A percentile compares a stretch with the other conserved stretches of the same genome.
phyloP scores from a whole-genome alignment of 1,284 basidiomycete genomes.

The Termitomyces sp. region DNA sequence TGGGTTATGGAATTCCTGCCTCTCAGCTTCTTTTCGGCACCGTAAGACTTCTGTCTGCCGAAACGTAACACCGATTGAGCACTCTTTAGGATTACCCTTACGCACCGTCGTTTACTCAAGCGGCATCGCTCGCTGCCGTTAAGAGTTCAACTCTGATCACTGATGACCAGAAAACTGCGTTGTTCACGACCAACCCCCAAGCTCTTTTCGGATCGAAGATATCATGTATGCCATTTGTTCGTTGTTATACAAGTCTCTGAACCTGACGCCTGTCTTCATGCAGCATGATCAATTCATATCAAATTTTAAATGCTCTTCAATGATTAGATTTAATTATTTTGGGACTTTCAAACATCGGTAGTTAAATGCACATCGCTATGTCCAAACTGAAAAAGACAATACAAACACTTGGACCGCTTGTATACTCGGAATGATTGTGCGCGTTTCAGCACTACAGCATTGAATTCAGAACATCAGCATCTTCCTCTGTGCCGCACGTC shows the following conservation, averaged over 20 bases:
- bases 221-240: conserved; percentile 1
- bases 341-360: background rate
- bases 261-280: background rate
- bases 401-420: background rate
- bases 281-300: background rate
- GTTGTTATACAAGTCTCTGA: too few relatives aligned
- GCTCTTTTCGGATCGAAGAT: conserved; percentile 20
- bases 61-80: background rate
- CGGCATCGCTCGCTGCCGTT: conserved; percentile 22
- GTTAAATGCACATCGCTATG: background rate
- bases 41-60: conserved; percentile 16
- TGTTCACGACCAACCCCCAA: conserved; percentile 23
- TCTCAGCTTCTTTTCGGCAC: conserved; percentile 29
- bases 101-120: conserved; percentile 22
- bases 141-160: conserved; percentile 19
- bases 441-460: background rate
- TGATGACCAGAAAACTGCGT: conserved; percentile 18
- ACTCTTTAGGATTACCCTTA: conserved; percentile 24
- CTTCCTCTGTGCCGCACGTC: background rate
- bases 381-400: background rate
- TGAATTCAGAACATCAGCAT: background rate
- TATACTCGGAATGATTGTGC: background rate
- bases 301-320: background rate
- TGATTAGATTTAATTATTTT: background rate
- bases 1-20: conserved; percentile 26